Base-by-base conservation (phyloP, 192 early-diverging fungal genomes). In the Backusella liffmaniae region DNA sequence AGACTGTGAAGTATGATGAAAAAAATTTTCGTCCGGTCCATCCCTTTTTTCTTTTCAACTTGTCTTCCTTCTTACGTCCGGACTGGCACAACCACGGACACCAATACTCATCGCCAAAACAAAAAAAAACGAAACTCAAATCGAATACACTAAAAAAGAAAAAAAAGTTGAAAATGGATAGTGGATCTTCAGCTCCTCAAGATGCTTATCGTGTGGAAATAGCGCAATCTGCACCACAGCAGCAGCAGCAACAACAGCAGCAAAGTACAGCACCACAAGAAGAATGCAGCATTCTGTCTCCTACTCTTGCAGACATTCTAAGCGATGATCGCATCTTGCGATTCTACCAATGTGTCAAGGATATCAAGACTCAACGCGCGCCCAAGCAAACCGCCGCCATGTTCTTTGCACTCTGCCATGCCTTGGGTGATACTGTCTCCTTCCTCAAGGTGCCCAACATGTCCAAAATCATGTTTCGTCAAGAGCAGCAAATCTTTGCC, bases 341-440 rank as follows among this genome's bases (percentile, higher is more conserved):
- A 13, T 81, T 81, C 32, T 81, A 81, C 34, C 80, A 81, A 34
- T 74, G 76, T 74, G 80, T 81, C 21, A 81, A 81, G 51, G 80
- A 81, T 41, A 81, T 81, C 67, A 81, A 74, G 42, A 66, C 73
- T 4, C 80, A 77, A 9, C 67, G 70, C 13, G 77, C 80, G 0
- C 76, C 80, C 9, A 71, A 65, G 2, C 73, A 77, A 56, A 81
- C 80, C 0, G 69, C 73, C 0, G 76, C 76, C 73, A 77, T 81
- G 80, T 81, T 81, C 36, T 81, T 77, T 59, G 80, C 80, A 0
- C 51, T 81, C 10, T 81, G 76, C 18, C 80, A 81, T 34, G 80
- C 80, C 21, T 26, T 81, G 15, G 76, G 76, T 10, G 76, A 81
- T n/a, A 67, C 72, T 16, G 76, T 77, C 1, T 74, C 80, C 0